These are phyloP conservation scores for Clitopilus hobsonii DNA, from an alignment of 768 basidiomycete genomes.

Conservation along the genomic window DNA sequence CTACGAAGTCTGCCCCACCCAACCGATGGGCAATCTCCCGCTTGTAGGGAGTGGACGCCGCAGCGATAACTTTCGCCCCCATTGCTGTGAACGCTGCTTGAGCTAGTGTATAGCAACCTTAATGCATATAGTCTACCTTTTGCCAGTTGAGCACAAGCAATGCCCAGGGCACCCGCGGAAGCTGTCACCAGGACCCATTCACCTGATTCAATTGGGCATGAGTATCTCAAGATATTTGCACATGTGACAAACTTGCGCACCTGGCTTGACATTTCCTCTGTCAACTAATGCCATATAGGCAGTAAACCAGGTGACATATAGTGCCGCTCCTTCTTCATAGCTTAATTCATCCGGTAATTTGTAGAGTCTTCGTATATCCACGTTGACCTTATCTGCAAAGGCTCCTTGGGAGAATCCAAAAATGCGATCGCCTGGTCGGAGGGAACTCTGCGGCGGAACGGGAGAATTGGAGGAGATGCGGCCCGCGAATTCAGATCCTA, in stretches of 20 bases:
- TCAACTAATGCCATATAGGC: background rate
- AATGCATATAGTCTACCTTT: background rate
- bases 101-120: background rate
- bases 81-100: background rate
- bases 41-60: background rate
- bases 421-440: background rate
- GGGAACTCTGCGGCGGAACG: background rate
- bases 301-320: background rate
- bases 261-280: background rate
- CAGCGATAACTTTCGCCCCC: background rate
- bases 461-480: background rate
- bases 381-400: background rate
- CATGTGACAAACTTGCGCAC: background rate
- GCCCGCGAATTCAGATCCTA: background rate
- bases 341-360: background rate
- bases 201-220: background rate
- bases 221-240: background rate
- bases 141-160: background rate
- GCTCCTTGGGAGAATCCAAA: background rate
- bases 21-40: background rate
- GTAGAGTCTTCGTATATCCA: background rate
- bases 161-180: background rate
- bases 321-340: background rate
- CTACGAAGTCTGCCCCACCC: background rate
- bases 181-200: background rate